Evolutionary conservation across 148 eudicot genomes (phyloP).

Genomic region (Linanthus parryae): DNA sequence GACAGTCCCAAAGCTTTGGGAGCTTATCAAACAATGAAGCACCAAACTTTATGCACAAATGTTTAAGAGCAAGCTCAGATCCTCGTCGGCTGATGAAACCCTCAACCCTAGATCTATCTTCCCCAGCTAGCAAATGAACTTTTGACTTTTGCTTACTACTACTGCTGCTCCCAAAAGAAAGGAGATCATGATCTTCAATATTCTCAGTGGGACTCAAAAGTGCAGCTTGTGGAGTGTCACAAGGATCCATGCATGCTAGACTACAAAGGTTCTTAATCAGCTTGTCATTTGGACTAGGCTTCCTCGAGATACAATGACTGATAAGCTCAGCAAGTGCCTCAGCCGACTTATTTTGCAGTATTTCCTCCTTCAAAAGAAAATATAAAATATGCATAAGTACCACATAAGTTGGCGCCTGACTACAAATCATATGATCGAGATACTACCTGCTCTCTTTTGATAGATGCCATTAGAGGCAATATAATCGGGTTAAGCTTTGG

Average conservation of each 20-base stretch:
- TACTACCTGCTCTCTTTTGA: slow-evolving; percentile 79
- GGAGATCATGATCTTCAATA: slow-evolving; percentile 82
- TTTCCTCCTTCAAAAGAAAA: slow-evolving; percentile 62
- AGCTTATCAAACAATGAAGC: slow-evolving; percentile 69
- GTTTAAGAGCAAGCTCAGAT: slow-evolving; percentile 88
- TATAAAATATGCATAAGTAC: no score
- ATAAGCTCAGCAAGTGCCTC: slow-evolving; percentile 96
- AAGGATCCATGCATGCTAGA: slow-evolving; percentile 83
- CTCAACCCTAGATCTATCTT: slow-evolving; percentile 82
- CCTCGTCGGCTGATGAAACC: slow-evolving; percentile 93
- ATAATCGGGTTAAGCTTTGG: slow-evolving; percentile 84
- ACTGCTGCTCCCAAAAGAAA: slow-evolving; percentile 41
- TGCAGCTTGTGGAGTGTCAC: slow-evolving; percentile 91
- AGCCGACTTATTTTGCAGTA: slow-evolving; percentile 86
- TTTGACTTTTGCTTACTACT: slow-evolving; percentile 55
- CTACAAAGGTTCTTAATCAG: slow-evolving; percentile 79
- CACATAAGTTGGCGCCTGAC: no score
- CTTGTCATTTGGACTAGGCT: slow-evolving; percentile 96
- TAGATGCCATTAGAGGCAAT: slow-evolving; percentile 90
- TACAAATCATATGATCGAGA: no score
- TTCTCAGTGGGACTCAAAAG: slow-evolving; percentile 62
- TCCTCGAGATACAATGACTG: slow-evolving; percentile 62
- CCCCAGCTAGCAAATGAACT: slow-evolving; percentile 46
- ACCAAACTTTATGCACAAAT: slow-evolving; percentile 80
- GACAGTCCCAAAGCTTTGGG: slow-evolving; percentile 96